Conservation (phyloP, 306 rosid genomes). For the Hippophae gyantsensis region DNA sequence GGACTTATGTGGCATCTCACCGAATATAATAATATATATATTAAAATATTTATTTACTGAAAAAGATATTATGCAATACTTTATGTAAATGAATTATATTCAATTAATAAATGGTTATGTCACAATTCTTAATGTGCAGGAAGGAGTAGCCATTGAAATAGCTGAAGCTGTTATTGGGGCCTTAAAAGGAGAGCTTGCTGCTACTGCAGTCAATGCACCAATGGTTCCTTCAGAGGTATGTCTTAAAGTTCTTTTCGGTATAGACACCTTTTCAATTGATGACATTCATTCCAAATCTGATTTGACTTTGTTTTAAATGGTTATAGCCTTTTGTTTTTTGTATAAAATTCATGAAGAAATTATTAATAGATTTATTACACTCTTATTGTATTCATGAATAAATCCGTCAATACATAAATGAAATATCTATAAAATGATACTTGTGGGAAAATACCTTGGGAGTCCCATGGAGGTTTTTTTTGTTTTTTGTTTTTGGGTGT, state of each 20-base stretch:
- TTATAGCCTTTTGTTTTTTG: background rate
- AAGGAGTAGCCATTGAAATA: constrained; percentile 96
- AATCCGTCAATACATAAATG: no score
- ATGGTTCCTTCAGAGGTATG: constrained; percentile 98
- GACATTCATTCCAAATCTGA: background rate
- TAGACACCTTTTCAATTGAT: background rate
- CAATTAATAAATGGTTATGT: no score
- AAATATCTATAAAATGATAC: no score
- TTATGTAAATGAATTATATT: no score
- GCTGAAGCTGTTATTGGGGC: constrained; percentile 99
- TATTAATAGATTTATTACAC: no score
- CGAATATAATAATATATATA: no score
- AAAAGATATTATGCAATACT: no score
- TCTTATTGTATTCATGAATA: no score
- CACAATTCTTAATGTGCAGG: constrained; percentile 36
- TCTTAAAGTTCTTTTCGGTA: background rate
- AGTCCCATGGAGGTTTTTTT: no score
- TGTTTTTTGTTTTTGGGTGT: no score
- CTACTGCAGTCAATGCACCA: constrained; percentile 98
- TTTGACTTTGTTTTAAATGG: background rate
- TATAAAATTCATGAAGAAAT: background rate
- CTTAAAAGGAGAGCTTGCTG: constrained; percentile 88
- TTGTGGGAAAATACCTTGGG: no score
- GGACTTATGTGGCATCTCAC: no score
- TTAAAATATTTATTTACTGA: background rate